Percentiles rank a stretch among this genome's conserved stretches.
These are phyloP conservation scores for Alternaria consortialis DNA, from an alignment of 2,329 filamentous ascomycete genomes.

Conservation along the genomic window DNA sequence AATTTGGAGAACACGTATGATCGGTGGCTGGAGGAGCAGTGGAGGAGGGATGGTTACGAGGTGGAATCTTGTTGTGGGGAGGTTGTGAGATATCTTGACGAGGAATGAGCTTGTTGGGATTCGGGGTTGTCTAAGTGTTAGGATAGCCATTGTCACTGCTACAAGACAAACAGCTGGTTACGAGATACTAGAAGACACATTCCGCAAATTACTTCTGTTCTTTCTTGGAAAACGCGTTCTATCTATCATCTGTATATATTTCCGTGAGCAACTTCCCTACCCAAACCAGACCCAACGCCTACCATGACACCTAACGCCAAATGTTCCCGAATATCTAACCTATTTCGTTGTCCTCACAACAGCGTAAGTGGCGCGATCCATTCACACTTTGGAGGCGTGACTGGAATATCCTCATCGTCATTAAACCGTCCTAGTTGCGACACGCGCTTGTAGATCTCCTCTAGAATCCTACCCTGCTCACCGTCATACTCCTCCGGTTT, in stretches of 20 bases:
- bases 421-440: conserved; percentile 72
- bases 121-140: too few relatives aligned
- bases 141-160: too few relatives aligned
- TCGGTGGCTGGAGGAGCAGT: too few relatives aligned
- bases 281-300: not conserved
- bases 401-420: conserved; percentile 74
- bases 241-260: not conserved
- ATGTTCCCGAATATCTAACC: not conserved
- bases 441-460: conserved; percentile 71
- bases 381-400: conserved; percentile 79
- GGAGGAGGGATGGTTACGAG: too few relatives aligned
- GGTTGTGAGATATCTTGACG: too few relatives aligned
- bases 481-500: conserved; percentile 67
- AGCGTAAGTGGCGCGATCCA: conserved; percentile 53
- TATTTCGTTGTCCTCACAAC: not conserved
- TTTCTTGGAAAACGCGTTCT: not conserved
- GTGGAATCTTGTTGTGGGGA: too few relatives aligned
- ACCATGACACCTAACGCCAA: not conserved
- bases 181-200: too few relatives aligned
- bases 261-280: not conserved
- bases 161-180: too few relatives aligned
- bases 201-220: too few relatives aligned
- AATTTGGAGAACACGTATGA: too few relatives aligned
- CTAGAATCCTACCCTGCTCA: conserved; percentile 61
- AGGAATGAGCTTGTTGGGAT: too few relatives aligned